phyloP scores from a whole-genome alignment of 2,329 filamentous ascomycete species.

The Fusarium odoratissimum region DNA sequence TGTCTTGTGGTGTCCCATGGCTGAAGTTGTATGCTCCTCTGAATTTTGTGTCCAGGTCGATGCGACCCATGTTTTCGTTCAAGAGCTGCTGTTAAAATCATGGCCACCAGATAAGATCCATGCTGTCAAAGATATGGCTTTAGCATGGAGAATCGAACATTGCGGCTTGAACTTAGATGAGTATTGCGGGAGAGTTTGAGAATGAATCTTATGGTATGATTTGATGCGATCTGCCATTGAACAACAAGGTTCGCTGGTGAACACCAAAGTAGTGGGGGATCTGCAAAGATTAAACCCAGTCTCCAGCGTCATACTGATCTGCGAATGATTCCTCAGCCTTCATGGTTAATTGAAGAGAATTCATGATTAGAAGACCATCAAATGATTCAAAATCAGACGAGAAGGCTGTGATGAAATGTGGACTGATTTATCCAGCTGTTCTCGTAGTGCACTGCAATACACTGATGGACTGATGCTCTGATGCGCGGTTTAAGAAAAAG shows the following conservation, averaged over 20 bases:
- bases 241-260: not conserved
- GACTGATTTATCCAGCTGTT: not conserved
- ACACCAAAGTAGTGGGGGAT: not conserved
- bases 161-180: rapidly evolving
- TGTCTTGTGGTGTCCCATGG: not conserved
- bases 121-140: rapidly evolving
- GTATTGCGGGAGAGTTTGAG: rapidly evolving
- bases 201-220: rapidly evolving
- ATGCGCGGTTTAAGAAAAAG: not conserved
- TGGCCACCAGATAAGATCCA: rapidly evolving
- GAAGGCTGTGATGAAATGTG: not conserved
- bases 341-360: rapidly evolving
- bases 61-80: rapidly evolving
- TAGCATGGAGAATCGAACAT: rapidly evolving
- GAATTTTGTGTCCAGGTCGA: rapidly evolving
- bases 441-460: not conserved
- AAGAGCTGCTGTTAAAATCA: rapidly evolving
- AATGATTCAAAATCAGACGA: not conserved
- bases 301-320: rapidly evolving
- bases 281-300: not conserved
- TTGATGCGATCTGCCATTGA: not conserved
- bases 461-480: not conserved
- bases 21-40: rapidly evolving
- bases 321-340: rapidly evolving
- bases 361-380: rapidly evolving